Evolutionary conservation across 2,329 filamentous ascomycete species (phyloP).

Genomic region (Calonectria honghensis): DNA sequence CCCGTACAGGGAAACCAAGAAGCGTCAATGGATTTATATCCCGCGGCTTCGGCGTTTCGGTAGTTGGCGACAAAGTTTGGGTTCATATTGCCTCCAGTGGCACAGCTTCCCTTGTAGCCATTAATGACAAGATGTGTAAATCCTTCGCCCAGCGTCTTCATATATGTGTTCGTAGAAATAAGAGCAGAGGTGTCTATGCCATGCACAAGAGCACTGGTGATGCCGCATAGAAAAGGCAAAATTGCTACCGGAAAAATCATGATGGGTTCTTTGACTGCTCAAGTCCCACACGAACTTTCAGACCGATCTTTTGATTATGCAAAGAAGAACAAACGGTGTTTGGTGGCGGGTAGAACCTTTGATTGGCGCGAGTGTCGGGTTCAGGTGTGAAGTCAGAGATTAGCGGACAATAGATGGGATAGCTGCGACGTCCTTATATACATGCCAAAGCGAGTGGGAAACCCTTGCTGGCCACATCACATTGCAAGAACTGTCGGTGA

Average conservation of each 20-base stretch:
- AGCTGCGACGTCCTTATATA: background rate
- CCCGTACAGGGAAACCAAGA: conserved; percentile 11
- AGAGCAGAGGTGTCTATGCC: background rate
- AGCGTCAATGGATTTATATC: background rate
- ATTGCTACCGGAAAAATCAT: background rate
- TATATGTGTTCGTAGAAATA: background rate
- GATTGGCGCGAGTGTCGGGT: background rate
- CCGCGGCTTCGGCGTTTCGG: background rate
- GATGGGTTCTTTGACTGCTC: background rate
- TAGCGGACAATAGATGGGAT: background rate
- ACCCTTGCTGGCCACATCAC: background rate
- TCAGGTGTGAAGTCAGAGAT: background rate
- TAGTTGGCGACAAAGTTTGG: conserved; percentile 4
- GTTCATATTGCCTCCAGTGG: background rate
- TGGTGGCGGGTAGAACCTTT: background rate
- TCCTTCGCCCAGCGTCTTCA: background rate
- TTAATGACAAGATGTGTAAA: background rate
- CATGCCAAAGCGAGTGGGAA: background rate
- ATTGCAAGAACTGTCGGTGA: background rate
- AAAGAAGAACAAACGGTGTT: background rate
- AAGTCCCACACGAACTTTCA: background rate
- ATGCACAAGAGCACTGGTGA: conserved; percentile 9
- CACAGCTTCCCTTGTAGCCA: background rate
- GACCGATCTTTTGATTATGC: background rate
- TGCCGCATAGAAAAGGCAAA: background rate